These are phyloP conservation scores for Lachnellula occidentalis DNA, from an alignment of 2,329 filamentous ascomycete genomes.

Conservation along the genomic window DNA sequence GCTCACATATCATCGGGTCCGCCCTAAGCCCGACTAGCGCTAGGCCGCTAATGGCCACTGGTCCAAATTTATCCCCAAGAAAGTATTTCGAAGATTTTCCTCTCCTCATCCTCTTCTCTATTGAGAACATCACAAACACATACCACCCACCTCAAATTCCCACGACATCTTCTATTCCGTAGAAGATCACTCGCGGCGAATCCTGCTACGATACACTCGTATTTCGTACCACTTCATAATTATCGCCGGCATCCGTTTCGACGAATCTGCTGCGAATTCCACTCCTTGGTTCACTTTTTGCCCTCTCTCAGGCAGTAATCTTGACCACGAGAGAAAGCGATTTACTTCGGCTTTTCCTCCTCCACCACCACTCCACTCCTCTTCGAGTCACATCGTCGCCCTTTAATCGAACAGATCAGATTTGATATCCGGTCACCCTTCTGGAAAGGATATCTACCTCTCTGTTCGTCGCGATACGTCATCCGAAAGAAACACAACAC, in stretches of 20 bases:
- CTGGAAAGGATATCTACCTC: slow-evolving; percentile 21
- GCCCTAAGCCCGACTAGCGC: neutral
- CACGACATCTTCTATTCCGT: slow-evolving; percentile 28
- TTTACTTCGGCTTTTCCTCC: slow-evolving; percentile 30
- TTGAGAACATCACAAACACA: slow-evolving; percentile 7
- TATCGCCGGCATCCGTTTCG: slow-evolving; percentile 11
- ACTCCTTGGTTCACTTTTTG: slow-evolving; percentile 22
- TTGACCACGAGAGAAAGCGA: slow-evolving; percentile 24
- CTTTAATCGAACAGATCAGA: slow-evolving; percentile 16
- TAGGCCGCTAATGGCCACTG: neutral
- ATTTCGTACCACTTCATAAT: slow-evolving; percentile 12
- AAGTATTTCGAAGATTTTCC: neutral
- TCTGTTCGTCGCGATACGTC: slow-evolving; percentile 27
- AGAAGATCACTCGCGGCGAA: slow-evolving; percentile 27
- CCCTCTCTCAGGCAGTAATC: slow-evolving; percentile 19
- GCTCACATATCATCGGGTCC: neutral
- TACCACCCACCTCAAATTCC: slow-evolving; percentile 4
- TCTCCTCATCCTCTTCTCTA: slow-evolving; percentile 2
- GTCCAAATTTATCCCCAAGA: neutral
- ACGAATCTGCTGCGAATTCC: slow-evolving; percentile 12
- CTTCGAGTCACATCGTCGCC: slow-evolving; percentile 8
- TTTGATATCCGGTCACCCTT: slow-evolving; percentile 26
- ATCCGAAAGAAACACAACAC: slow-evolving; percentile 12
- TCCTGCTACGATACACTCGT: slow-evolving; percentile 20
- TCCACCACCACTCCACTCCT: slow-evolving; percentile 17